These are phyloP conservation scores for Benincasa hispida DNA, from an alignment of 306 rosid genomes.

Conservation along the genomic window DNA sequence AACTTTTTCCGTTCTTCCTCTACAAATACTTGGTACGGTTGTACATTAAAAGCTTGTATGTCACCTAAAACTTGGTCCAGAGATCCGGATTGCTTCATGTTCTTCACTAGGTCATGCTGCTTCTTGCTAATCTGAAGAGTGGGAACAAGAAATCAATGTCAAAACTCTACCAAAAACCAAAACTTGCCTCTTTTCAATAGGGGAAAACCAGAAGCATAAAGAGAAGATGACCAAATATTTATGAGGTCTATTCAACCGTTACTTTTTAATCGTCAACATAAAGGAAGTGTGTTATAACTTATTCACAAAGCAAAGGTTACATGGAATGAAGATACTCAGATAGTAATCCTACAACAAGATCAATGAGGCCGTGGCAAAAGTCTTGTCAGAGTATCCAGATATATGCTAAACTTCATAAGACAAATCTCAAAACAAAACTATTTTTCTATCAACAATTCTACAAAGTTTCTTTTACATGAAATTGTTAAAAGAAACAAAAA, in stretches of 20 bases:
- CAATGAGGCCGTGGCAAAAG: neutral
- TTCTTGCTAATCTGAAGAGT: slow-evolving; percentile 71
- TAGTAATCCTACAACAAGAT: neutral
- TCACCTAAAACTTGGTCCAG: slow-evolving; percentile 81
- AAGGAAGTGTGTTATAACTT: neutral
- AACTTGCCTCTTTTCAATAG: neutral
- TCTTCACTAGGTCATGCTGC: slow-evolving; percentile 82
- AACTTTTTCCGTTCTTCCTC: slow-evolving; percentile 83
- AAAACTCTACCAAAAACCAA: neutral
- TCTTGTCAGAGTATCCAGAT: neutral
- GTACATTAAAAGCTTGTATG: slow-evolving; percentile 54
- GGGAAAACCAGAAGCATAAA: neutral
- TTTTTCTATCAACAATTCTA: neutral
- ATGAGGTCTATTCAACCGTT: neutral
- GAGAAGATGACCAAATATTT: neutral
- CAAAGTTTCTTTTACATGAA: neutral
- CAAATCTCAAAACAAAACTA: neutral
- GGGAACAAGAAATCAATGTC: slow-evolving; percentile 18
- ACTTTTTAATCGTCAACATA: neutral
- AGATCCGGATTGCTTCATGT: slow-evolving; percentile 81
- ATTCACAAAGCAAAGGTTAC: neutral
- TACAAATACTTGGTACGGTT: slow-evolving; percentile 68
- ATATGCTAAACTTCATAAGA: neutral
- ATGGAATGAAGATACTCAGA: neutral
- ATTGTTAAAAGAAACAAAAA: neutral